Evolutionary conservation across 2,329 filamentous ascomycete genomes (phyloP).

Genomic region (Penicillium psychrosexuale): DNA sequence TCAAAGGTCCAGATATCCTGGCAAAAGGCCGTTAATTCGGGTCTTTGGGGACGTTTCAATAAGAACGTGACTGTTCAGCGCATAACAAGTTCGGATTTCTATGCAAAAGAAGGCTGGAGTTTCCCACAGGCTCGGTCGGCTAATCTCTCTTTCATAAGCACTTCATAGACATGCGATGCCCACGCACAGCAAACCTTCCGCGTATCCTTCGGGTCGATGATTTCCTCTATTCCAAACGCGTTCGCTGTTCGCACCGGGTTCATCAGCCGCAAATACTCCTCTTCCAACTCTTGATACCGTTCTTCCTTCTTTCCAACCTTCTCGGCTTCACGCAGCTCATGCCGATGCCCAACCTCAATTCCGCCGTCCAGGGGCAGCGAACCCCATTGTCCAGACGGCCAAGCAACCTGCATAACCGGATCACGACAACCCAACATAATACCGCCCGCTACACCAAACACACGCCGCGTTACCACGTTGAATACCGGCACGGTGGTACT

Average conservation of each 20-base stretch:
- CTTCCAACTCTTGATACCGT: slow-evolving; percentile 56
- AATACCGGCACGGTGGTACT: slow-evolving; percentile 62
- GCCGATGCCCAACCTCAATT: slow-evolving; percentile 62
- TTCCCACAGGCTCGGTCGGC: slow-evolving; percentile 41
- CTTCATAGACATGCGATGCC: slow-evolving; percentile 55
- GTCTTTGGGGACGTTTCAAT: not conserved
- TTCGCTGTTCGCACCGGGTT: slow-evolving; percentile 64
- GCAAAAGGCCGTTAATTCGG: too few relatives aligned
- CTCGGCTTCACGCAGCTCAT: slow-evolving; percentile 57
- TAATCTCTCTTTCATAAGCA: slow-evolving; percentile 51
- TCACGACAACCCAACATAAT: slow-evolving; percentile 63
- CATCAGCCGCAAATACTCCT: slow-evolving; percentile 60
- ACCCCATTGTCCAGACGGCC: slow-evolving; percentile 63
- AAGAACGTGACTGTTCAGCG: not conserved
- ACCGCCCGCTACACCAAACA: slow-evolving; percentile 63
- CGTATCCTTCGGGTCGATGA: slow-evolving; percentile 61
- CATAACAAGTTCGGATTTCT: not conserved
- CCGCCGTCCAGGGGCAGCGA: slow-evolving; percentile 62
- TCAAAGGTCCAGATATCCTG: too few relatives aligned
- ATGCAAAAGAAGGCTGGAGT: slow-evolving; percentile 47
- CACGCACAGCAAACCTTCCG: slow-evolving; percentile 55
- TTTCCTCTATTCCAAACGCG: slow-evolving; percentile 62
- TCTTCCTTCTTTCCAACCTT: slow-evolving; percentile 50
- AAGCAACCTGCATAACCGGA: slow-evolving; percentile 59
- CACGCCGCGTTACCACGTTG: slow-evolving; percentile 59